phyloP scores from a whole-genome alignment of 2,329 filamentous ascomycete genomes.

The Pseudonectria foliicola region DNA sequence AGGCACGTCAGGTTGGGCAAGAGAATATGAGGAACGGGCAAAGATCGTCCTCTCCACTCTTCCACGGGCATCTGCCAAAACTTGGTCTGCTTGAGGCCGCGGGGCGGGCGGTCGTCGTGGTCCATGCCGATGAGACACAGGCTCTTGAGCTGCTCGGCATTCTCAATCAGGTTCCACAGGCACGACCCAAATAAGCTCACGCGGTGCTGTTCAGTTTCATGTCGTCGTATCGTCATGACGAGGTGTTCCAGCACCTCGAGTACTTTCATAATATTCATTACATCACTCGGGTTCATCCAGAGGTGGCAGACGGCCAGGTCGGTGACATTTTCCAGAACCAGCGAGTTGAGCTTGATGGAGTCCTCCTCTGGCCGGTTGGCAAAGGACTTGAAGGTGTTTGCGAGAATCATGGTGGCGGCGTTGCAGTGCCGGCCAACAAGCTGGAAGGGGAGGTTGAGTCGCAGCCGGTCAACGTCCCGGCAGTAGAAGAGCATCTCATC shows the following conservation, averaged over 20 bases:
- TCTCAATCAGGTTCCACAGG: conserved; percentile 43
- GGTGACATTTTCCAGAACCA: conserved; percentile 45
- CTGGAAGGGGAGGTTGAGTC: conserved; percentile 45
- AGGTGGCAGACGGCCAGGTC: conserved; percentile 41
- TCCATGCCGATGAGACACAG: conserved; percentile 42
- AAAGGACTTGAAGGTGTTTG: conserved; percentile 44
- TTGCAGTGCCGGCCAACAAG: conserved; percentile 38
- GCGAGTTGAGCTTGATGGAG: conserved; percentile 33
- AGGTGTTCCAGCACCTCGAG: conserved; percentile 37
- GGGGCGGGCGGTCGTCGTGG: conserved; percentile 30
- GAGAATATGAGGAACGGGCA: conserved; percentile 31
- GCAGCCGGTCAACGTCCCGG: conserved; percentile 38
- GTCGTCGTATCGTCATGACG: conserved; percentile 39
- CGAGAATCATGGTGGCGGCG: conserved; percentile 44
- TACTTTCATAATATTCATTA: conserved; percentile 39
- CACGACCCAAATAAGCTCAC: conserved; percentile 35
- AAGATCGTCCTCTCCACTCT: conserved; percentile 33
- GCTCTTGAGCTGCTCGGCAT: conserved; percentile 36
- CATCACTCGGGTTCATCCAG: conserved; percentile 44
- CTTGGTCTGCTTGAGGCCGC: conserved; percentile 32
- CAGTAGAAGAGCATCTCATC: conserved; percentile 37
- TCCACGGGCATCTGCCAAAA: conserved; percentile 28
- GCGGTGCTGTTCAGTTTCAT: conserved; percentile 30
- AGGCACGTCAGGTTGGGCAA: conserved; percentile 34
- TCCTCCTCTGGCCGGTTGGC: conserved; percentile 38